Base-by-base conservation (phyloP, 176 grass and related monocot species). In the sorghum (Sorghum bicolor) region DNA sequence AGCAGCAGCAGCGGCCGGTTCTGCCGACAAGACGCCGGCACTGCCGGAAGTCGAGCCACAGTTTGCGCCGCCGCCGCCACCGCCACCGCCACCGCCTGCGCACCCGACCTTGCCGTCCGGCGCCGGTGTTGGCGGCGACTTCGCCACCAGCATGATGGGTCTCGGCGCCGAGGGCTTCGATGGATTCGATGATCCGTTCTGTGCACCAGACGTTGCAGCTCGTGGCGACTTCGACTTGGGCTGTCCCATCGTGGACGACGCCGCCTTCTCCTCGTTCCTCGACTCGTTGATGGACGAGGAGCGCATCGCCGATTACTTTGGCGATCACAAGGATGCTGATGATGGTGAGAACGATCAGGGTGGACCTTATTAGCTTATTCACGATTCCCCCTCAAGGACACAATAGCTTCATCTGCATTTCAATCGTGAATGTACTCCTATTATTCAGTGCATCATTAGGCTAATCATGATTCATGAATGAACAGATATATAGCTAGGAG, bases 201-300 rank as follows among this genome's bases (percentile, higher is more conserved):
- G 26, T 10, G 70, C 24, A 24, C 64, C 26, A 64, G 38, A 33
- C 38, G 70, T 22, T 63, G 70, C 38, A 19, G 26, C 19, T 29
- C 77, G 50, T 26, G 71, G 82, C 43, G 87, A 6, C n/a, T 77
- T 85, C 71, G 33, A 41, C 64, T 20, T 76, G 64, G 77, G n/a
- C 26, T 77, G 50, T 33, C 2, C 64, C 16, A n/a, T 71, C 39
- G 39, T 71, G 10, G 88, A 85, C 64, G 88, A 94, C 75, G 92
- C 70, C 80, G 73, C 87, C 14, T 91, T 94, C 86, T 86, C 89
- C 29, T 87, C 83, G 29, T 94, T 91, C 33, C 83, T 94, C 0
- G 89, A 94, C 82, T 94, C 89, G 3, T 20, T 91, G 83, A 77
- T 91, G 30, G 70, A 26, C 17, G 89, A 91, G 5, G 76, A 71